phyloP scores from a whole-genome alignment of 2,329 filamentous ascomycete genomes.

The Scedosporium apiospermum region DNA sequence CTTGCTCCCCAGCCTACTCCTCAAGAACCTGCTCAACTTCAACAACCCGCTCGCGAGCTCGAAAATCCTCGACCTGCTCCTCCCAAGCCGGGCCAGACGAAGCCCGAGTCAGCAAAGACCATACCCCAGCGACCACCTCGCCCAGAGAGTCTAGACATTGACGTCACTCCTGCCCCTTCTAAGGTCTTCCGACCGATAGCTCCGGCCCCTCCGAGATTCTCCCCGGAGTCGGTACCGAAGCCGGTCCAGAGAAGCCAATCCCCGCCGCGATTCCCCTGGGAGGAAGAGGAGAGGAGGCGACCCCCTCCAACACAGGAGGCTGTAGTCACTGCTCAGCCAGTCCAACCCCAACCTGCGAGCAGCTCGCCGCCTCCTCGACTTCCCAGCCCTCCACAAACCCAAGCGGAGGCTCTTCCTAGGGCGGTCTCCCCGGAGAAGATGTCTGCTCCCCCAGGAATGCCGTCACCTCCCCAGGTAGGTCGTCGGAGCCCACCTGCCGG shows the following conservation, averaged over 20 bases:
- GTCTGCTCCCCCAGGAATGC: background rate
- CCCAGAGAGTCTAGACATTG: conserved; percentile 2
- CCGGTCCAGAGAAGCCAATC: background rate
- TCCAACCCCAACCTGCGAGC: background rate
- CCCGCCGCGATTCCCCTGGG: background rate
- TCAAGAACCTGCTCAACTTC: background rate
- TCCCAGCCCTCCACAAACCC: background rate
- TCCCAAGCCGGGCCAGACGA: background rate
- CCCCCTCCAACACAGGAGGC: background rate
- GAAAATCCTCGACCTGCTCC: conserved; percentile 2
- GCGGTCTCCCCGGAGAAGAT: background rate
- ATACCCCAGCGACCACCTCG: background rate
- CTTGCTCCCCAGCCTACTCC: conserved; percentile 17
- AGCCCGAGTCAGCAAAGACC: background rate
- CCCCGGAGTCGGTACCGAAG: background rate
- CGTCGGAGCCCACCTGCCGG: background rate
- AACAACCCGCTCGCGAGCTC: background rate
- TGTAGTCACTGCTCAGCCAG: background rate
- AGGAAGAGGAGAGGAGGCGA: background rate
- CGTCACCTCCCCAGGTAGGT: background rate
- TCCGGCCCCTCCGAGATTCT: background rate
- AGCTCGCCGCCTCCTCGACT: background rate
- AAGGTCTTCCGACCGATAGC: background rate
- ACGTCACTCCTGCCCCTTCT: background rate
- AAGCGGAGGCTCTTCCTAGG: background rate